Evolutionary conservation across 176 grass and related monocot genomes (phyloP), one percentile per base, ranked within the genome.

Genomic region (Zizania latifolia): DNA sequence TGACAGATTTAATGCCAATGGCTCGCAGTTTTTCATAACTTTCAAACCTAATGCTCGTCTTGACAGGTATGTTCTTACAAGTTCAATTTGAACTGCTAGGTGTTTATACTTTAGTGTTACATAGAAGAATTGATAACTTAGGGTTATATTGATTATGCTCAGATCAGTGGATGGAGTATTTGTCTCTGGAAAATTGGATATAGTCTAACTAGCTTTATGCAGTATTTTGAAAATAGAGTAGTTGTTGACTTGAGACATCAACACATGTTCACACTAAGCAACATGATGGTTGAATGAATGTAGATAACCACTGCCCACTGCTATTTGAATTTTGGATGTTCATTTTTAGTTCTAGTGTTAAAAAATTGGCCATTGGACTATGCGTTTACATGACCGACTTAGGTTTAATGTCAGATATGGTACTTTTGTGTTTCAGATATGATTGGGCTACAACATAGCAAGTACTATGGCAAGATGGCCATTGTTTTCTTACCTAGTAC

Each of bases 1-100:
- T 80, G 90, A 84, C 82, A 88, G 94, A 24, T 46, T 77, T 57
- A 80, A 85, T 46, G 67, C 88, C 62, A 93, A 91, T 87, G 92
- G 92, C n/a, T 90, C 89, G 28, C 96, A 99, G 77, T 99, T 99
- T 70, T 94, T 92, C 75, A 99, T 99, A 78, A 99, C 96, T 77
- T 99, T 99, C 59, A 89, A 86, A 64, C 46, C 87, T 65, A 86
- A 84, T 76, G 67, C 84, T 72, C 87, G 82, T 84, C 92, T 99
- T 82, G 92, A 99, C 73, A 88, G 92, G 96, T 99, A 70, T 86
- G 85, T 72, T 76, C 62, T 13, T 27, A 69, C 44, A 5, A 13
- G 4, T 75, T 77, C 32, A 62, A 79, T 37, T 79, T 45, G 33
- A 70, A 55, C 29, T 24, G 14, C 27, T 43, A 22, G 38, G 36